These are phyloP conservation scores for Gnomoniopsis sp. DNA, from an alignment of 2,329 filamentous ascomycete species.

Conservation along the genomic window DNA sequence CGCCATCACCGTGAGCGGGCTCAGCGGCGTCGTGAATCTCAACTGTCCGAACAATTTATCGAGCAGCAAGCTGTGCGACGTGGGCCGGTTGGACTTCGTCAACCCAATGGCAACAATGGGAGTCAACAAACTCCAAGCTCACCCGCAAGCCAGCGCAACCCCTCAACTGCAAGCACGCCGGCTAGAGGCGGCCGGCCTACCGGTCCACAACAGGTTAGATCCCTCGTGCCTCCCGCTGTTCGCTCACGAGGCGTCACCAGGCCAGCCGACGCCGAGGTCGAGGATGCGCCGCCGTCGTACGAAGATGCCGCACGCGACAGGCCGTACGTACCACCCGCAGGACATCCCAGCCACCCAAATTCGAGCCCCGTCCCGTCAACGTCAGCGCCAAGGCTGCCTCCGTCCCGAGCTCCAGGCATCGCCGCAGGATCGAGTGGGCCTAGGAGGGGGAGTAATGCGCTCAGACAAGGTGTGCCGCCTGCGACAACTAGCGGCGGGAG, in stretches of 20 bases:
- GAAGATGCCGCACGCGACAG: slow-evolving; percentile 52
- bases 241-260: slow-evolving; percentile 30
- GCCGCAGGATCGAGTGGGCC: slow-evolving; percentile 1
- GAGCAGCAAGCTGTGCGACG: slow-evolving; percentile 50
- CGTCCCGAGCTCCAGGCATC: slow-evolving; percentile 21
- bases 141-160: slow-evolving; percentile 22
- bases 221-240: slow-evolving; percentile 42
- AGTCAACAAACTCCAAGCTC: slow-evolving; percentile 1
- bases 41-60: slow-evolving; percentile 68
- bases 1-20: slow-evolving; percentile 61
- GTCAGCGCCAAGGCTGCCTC: slow-evolving; percentile 15
- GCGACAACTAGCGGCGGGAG: slow-evolving; percentile 22
- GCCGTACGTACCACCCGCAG: slow-evolving; percentile 49
- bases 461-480: slow-evolving; percentile 26
- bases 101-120: neutral
- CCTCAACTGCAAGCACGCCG: slow-evolving; percentile 7
- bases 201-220: slow-evolving; percentile 33
- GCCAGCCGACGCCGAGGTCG: slow-evolving; percentile 35
- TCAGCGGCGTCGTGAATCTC: slow-evolving; percentile 61
- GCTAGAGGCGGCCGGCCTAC: slow-evolving; percentile 7
- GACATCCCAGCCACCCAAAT: slow-evolving; percentile 46
- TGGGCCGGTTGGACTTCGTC: slow-evolving; percentile 9
- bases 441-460: neutral
- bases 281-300: slow-evolving; percentile 56
- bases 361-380: slow-evolving; percentile 31